Evolutionary conservation across 139 green algal genomes (phyloP).

Genomic region (Chlorella sp.): DNA sequence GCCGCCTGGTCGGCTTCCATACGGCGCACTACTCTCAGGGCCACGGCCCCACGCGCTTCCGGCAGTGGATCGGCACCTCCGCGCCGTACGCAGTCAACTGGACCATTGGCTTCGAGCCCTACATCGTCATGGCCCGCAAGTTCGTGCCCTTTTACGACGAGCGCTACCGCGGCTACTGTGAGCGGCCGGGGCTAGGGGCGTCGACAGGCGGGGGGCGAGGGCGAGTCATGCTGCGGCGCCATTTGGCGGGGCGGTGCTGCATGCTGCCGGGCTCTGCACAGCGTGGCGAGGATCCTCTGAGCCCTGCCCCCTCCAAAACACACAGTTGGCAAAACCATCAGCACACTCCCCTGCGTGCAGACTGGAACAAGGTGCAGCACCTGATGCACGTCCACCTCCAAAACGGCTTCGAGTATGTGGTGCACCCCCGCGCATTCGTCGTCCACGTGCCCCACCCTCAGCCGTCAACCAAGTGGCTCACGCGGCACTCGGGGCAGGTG

Average conservation of each 20-base stretch:
- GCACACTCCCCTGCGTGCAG: too few species aligned
- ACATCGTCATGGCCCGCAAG: slow-evolving; percentile 41
- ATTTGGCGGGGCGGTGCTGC: too few species aligned
- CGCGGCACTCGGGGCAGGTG: slow-evolving; percentile 29
- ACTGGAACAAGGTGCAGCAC: slow-evolving; percentile 52
- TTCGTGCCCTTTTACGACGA: slow-evolving; percentile 44
- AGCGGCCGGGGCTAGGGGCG: not conserved
- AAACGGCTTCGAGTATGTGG: slow-evolving; percentile 35
- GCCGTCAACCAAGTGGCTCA: slow-evolving; percentile 38
- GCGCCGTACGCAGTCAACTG: slow-evolving; percentile 27
- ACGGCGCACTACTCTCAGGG: slow-evolving; percentile 38
- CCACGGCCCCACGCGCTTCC: slow-evolving; percentile 37
- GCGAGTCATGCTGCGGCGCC: too few species aligned
- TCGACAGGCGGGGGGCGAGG: too few species aligned
- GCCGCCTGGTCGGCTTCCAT: slow-evolving; percentile 40
- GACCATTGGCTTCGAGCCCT: slow-evolving; percentile 46
- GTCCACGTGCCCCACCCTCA: slow-evolving; percentile 47
- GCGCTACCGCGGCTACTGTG: slow-evolving; percentile 43
- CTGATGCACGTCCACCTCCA: slow-evolving; percentile 43
- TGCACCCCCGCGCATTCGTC: slow-evolving; percentile 47
- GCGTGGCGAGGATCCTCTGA: too few species aligned
- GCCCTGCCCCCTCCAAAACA: too few species aligned
- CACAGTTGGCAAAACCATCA: too few species aligned
- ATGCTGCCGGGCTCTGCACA: too few species aligned
- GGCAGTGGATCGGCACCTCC: slow-evolving; percentile 33